Evolutionary conservation across 2,329 filamentous ascomycete genomes (phyloP).

Genomic region (Alternaria burnsii): DNA sequence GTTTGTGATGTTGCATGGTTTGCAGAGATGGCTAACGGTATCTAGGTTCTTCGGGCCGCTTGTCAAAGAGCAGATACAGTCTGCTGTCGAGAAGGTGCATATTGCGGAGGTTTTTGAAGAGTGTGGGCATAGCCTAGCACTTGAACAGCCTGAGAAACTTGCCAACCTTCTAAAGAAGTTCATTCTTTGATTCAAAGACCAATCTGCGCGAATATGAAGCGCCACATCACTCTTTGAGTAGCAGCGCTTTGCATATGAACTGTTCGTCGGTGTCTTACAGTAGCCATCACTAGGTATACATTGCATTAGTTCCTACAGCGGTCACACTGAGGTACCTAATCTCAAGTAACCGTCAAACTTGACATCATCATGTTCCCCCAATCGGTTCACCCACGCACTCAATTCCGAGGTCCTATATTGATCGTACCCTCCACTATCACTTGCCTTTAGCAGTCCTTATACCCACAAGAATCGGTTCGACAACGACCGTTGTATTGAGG

Average conservation of each 20-base stretch:
- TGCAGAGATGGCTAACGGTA: neutral
- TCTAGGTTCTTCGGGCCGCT: conserved; percentile 28
- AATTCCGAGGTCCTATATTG: neutral
- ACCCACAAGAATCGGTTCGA: neutral
- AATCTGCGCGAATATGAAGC: neutral
- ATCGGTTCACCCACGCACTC: neutral
- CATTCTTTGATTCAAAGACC: neutral
- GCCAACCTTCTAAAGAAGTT: conserved; percentile 26
- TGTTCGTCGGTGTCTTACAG: neutral
- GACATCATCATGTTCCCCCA: neutral
- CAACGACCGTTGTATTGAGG: neutral
- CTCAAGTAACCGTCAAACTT: neutral
- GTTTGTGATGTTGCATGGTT: neutral
- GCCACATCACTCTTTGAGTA: neutral
- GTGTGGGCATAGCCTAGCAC: conserved; percentile 29
- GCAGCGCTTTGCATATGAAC: neutral
- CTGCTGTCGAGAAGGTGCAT: conserved; percentile 40
- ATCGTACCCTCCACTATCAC: neutral
- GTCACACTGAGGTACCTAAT: neutral
- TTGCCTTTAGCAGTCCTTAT: neutral
- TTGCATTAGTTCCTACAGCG: neutral
- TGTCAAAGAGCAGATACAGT: conserved; percentile 36
- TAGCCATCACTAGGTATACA: neutral
- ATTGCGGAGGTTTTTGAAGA: conserved; percentile 36
- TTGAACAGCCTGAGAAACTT: conserved; percentile 30